A percentile compares a stretch with the other conserved stretches of the same genome.
These are phyloP conservation scores for Edaphochlamys debaryana DNA, from an alignment of 139 green algal species.

Conservation along the genomic window DNA sequence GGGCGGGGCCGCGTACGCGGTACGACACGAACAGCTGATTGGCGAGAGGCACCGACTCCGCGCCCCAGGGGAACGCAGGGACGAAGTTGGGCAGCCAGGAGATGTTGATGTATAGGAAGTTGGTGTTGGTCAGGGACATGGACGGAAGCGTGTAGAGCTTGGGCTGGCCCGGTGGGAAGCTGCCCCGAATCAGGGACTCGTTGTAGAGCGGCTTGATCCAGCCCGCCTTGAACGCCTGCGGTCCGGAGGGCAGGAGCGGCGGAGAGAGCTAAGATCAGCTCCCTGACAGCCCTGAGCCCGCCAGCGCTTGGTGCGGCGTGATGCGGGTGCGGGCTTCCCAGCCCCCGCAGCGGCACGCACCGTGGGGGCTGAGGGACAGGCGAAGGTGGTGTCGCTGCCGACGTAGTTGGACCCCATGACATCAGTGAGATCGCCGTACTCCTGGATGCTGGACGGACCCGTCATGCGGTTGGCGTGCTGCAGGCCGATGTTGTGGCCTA, in stretches of 20 bases:
- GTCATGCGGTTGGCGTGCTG: background rate
- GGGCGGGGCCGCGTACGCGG: background rate
- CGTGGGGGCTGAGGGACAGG: background rate
- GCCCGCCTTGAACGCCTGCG: constrained; percentile 13
- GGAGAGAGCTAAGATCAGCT: no score
- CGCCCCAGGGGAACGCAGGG: background rate
- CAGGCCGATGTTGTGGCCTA: constrained; percentile 19
- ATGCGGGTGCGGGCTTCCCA: no score
- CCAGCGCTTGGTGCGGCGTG: no score
- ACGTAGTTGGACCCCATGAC: background rate
- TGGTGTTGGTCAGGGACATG: background rate
- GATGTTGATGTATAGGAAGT: background rate
- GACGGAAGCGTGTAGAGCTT: background rate
- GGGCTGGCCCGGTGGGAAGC: background rate
- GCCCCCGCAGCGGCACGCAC: no score
- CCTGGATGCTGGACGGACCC: background rate
- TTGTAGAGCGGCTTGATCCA: background rate
- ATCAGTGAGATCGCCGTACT: constrained; percentile 14
- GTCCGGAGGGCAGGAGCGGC: background rate
- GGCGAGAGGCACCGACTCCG: background rate
- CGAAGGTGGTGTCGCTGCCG: background rate
- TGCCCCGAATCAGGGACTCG: background rate
- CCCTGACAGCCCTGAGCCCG: no score
- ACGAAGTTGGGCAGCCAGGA: background rate
- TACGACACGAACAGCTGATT: constrained; percentile 7